A percentile compares a stretch with the other conserved stretches of the same genome.
phyloP scores from a whole-genome alignment of 2,329 filamentous ascomycete species.

The Botrytis fragariae region DNA sequence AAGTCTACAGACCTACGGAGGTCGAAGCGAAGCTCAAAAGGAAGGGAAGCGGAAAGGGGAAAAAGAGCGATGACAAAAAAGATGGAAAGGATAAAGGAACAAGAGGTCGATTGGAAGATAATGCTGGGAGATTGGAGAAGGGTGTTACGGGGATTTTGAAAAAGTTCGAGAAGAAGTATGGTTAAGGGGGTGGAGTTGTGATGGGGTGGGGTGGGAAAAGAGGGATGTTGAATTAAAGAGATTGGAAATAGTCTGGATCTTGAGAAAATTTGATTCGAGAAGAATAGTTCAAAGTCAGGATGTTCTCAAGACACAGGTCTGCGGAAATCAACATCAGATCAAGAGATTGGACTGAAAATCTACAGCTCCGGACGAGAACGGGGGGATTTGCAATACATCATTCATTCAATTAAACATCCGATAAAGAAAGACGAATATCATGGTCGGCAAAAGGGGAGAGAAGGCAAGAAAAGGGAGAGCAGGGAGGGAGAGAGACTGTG shows the following conservation, averaged over 20 bases:
- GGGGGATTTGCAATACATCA: not conserved
- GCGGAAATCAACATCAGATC: not conserved
- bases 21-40: constrained; percentile 50
- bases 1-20: constrained; percentile 68
- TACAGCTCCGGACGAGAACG: not conserved
- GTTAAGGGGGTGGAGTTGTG: constrained; percentile 24
- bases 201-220: not conserved
- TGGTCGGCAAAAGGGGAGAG: no score
- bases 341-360: not conserved
- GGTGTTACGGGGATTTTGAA: constrained; percentile 70
- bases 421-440: not conserved
- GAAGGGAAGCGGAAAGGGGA: constrained; percentile 27
- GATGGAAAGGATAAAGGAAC: constrained; percentile 44
- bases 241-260: not conserved
- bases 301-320: no score
- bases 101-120: constrained; percentile 59
- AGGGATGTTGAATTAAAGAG: not conserved
- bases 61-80: not conserved
- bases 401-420: not conserved
- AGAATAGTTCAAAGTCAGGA: rapidly evolving
- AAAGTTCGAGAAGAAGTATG: constrained; percentile 69
- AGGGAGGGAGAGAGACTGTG: not conserved
- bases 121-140: constrained; percentile 65
- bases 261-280: not conserved
- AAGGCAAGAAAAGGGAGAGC: rapidly evolving